phyloP scores from a whole-genome alignment of 2,329 filamentous ascomycete species.

The Monosporascus sp. region DNA sequence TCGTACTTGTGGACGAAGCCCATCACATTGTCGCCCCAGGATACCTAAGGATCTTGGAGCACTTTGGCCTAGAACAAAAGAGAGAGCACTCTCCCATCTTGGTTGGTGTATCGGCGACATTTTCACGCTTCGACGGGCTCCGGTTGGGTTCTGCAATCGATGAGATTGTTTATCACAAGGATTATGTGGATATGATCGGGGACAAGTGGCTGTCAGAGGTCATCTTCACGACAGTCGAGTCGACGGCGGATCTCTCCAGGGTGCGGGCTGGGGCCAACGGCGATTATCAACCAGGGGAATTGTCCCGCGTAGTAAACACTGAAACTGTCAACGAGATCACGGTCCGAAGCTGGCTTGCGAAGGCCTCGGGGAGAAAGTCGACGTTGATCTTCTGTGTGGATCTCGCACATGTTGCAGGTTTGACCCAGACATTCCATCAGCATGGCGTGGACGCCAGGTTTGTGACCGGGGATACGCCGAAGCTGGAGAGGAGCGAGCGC shows the following conservation, averaged over 20 bases:
- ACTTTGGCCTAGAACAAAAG: conserved; percentile 63
- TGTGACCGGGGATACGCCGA: conserved; percentile 77
- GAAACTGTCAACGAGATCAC: conserved; percentile 75
- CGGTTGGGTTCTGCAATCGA: conserved; percentile 81
- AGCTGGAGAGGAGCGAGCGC: conserved; percentile 60
- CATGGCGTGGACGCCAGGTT: conserved; percentile 78
- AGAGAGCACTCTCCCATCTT: conserved; percentile 57
- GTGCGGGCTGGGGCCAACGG: conserved; percentile 61
- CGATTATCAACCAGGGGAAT: conserved; percentile 74
- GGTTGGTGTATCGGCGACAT: conserved; percentile 83
- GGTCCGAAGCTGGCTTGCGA: conserved; percentile 78
- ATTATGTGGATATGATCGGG: conserved; percentile 59
- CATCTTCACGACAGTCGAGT: conserved; percentile 88
- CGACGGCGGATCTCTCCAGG: conserved; percentile 70
- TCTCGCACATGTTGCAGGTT: conserved; percentile 68
- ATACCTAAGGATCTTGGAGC: conserved; percentile 69
- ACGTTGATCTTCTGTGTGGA: conserved; percentile 95
- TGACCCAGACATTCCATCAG: conserved; percentile 71
- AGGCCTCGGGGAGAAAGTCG: conserved; percentile 68
- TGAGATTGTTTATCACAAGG: conserved; percentile 91
- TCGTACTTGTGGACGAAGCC: conserved; percentile 90
- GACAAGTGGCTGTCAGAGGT: conserved; percentile 90
- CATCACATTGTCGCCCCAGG: conserved; percentile 88
- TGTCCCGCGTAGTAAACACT: conserved; percentile 81
- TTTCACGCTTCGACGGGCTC: conserved; percentile 75